Conservation (phyloP, 139 green algal genomes). For the Volvox reticuliferus region DNA sequence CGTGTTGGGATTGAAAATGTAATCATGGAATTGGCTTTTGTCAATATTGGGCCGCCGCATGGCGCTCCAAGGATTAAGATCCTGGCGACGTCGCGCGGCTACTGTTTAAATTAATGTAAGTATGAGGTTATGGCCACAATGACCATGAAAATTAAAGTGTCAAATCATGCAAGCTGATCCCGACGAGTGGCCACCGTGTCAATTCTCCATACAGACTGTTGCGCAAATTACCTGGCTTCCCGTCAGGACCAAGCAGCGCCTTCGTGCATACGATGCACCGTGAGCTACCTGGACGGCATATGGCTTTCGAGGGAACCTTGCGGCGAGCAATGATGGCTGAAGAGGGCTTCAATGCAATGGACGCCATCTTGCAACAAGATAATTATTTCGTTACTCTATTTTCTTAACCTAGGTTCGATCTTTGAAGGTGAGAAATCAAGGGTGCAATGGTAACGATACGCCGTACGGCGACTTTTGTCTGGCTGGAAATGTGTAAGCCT, state of each 20-base stretch:
- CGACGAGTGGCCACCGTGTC: background rate
- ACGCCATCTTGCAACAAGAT: background rate
- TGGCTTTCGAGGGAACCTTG: background rate
- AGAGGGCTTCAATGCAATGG: constrained; percentile 2
- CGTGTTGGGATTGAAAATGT: too few relatives aligned
- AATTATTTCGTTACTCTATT: background rate
- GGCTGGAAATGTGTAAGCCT: background rate
- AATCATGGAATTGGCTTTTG: too few relatives aligned
- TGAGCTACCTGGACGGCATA: background rate
- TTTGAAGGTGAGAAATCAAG: background rate
- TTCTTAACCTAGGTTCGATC: too few relatives aligned
- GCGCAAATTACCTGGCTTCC: constrained; percentile 36
- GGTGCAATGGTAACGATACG: background rate
- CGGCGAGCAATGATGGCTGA: background rate
- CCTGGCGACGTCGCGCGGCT: too few relatives aligned
- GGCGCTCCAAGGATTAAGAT: too few relatives aligned
- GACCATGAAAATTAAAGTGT: background rate
- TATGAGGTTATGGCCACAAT: background rate
- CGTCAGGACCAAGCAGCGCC: constrained; percentile 39
- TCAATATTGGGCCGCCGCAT: too few relatives aligned
- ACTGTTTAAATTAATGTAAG: too few relatives aligned
- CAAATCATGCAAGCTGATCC: background rate
- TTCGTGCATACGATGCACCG: background rate
- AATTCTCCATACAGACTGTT: background rate
- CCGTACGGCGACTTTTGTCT: background rate